Evolutionary conservation across 371 early-diverging fungal species (phyloP).

Genomic region (Mucor mucedo): DNA sequence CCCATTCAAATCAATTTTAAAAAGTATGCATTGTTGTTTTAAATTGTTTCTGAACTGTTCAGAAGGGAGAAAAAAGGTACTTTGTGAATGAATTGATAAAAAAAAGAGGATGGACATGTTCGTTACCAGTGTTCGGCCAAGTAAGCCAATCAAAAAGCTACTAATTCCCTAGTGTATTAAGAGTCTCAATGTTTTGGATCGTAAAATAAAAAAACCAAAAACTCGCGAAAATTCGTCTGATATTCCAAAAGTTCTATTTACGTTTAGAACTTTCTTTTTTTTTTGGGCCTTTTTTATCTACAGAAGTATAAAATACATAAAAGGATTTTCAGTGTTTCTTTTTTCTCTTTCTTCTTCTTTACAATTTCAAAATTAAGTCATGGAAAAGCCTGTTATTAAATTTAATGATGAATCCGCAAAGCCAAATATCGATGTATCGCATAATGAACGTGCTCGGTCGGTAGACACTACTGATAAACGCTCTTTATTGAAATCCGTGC

Average conservation of each 20-base stretch:
- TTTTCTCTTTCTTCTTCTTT: not conserved
- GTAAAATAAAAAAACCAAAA: too few species aligned
- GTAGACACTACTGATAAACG: constrained; percentile 12
- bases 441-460: constrained; percentile 2
- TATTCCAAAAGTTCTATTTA: not conserved
- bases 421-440: constrained; percentile 1
- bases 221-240: not conserved
- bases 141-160: too few species aligned
- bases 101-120: too few species aligned
- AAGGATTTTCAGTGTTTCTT: not conserved
- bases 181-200: not conserved
- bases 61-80: not conserved
- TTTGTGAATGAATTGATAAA: too few species aligned
- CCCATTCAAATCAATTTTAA: too few species aligned
- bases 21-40: too few species aligned
- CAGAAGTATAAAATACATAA: not conserved
- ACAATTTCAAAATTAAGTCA: not conserved
- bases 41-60: not conserved
- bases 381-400: not conserved
- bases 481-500: constrained; percentile 4
- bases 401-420: not conserved
- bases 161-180: not conserved
- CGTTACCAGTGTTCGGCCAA: too few species aligned
- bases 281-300: not conserved
- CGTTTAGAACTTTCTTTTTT: not conserved